Base-by-base conservation (phyloP, 495 filamentous ascomycete genomes). In the Talaromyces trachyspermus region DNA sequence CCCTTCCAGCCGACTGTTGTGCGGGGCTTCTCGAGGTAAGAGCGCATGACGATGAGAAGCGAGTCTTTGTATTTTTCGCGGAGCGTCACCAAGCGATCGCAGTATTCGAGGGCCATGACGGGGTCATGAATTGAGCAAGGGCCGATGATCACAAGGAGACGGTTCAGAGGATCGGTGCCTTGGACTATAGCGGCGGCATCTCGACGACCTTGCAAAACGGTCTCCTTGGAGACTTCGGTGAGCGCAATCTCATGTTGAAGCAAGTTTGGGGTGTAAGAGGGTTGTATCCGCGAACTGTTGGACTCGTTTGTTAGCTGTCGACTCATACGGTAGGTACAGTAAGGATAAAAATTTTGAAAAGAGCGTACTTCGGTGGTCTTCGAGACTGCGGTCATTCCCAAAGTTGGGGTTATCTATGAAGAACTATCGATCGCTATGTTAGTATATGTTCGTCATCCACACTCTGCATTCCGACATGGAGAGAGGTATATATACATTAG, bases 1-100 rank as follows among this genome's bases (percentile, higher is more conserved):
- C 94, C 94, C 70, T 99, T 99, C 94, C 94, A 99, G 44, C 94
- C 94, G 12, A 99, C 90, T 0, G 94, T 99, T 11, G 94, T 99
- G 53, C 94, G 83, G 18, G 94, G 94, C 73, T 99, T 99, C 75
- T 99, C 94, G 23, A 99, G 81, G 76, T 99, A 99, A 42, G 88
- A 85, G 40, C 94, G 86, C 94, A 99, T 99, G 30, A 97, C 83
- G 53, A 99, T 95, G 43, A 95, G 69, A 11, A 99, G 76, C 57
- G 96, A 88, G 56, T 88, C 79, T 53, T 82, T 71, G 76, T 95
- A 86, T 70, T 95, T 95, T 62, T 90, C 77, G 66, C 94, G 92
- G 60, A 95, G 70, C 55, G 78, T 72, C 51, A 91, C 52, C 47
- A 99, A 72, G 48, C 84, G 77, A 54, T 88, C 82, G 71, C 88